These are phyloP conservation scores for Mesembryanthemum crystallinum DNA, from an alignment of 148 eudicot genomes.

Conservation along the genomic window DNA sequence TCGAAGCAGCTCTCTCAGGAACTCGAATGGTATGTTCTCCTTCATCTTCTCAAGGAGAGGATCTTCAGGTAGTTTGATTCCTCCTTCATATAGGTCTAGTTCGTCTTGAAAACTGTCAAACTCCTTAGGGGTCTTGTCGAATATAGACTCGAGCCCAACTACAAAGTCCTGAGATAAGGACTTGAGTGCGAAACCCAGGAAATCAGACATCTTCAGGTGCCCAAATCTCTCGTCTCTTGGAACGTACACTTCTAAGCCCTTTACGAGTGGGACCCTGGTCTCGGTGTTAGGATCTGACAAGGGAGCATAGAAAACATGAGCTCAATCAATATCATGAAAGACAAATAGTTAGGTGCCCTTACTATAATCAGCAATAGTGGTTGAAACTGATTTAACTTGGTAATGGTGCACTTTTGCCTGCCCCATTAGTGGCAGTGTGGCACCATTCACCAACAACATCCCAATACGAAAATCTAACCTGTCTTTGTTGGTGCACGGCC, in stretches of 20 bases:
- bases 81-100: constrained; percentile 52
- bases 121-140: constrained; percentile 52
- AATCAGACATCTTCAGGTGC: constrained; percentile 61
- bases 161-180: constrained; percentile 50
- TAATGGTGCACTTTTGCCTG: too few relatives aligned
- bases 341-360: too few relatives aligned
- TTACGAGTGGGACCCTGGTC: constrained; percentile 54
- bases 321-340: too few relatives aligned
- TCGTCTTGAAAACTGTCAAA: constrained; percentile 65
- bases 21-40: constrained; percentile 52
- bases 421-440: too few relatives aligned
- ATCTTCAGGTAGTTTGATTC: constrained; percentile 39
- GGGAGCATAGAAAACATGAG: neutral
- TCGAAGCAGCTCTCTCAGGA: constrained; percentile 48
- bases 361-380: too few relatives aligned
- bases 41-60: constrained; percentile 31
- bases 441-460: too few relatives aligned
- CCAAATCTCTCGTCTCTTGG: constrained; percentile 84
- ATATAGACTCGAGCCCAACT: constrained; percentile 45
- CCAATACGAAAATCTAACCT: too few relatives aligned
- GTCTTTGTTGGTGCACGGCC: constrained; percentile 53
- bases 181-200: constrained; percentile 55
- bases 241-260: constrained; percentile 58
- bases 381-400: too few relatives aligned
- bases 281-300: constrained; percentile 61